Conservation (phyloP, 2,329 filamentous ascomycete genomes). For the Hymenoscyphus fructigenus region DNA sequence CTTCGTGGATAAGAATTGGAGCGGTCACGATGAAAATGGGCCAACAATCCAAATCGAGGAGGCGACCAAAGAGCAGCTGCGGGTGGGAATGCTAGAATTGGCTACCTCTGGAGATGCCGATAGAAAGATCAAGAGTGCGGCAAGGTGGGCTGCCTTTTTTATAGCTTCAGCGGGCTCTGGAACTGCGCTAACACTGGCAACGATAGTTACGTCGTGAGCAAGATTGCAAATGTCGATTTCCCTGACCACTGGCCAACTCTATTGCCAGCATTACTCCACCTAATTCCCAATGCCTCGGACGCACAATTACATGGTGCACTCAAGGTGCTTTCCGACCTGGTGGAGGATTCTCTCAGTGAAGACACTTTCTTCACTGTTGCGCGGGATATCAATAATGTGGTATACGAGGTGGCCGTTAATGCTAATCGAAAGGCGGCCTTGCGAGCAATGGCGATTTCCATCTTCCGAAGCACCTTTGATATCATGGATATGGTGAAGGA, state of each 20-base stretch:
- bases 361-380: constrained; percentile 93
- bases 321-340: constrained; percentile 82
- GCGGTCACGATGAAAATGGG: constrained; percentile 65
- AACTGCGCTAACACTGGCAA: constrained; percentile 6
- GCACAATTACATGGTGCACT: constrained; percentile 84
- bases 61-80: constrained; percentile 69
- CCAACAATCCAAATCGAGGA: constrained; percentile 66
- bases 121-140: constrained; percentile 83
- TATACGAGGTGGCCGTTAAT: constrained; percentile 80
- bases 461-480: constrained; percentile 90
- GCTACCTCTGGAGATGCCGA: constrained; percentile 70
- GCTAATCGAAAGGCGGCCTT: constrained; percentile 71
- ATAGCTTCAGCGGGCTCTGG: background rate
- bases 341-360: constrained; percentile 91
- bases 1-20: constrained; percentile 86
- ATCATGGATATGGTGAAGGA: constrained; percentile 96
- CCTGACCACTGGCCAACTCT: constrained; percentile 93
- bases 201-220: constrained; percentile 72
- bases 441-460: constrained; percentile 81
- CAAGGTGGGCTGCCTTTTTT: constrained; percentile 59
- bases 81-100: constrained; percentile 72
- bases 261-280: constrained; percentile 73
- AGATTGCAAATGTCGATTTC: constrained; percentile 91
- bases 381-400: constrained; percentile 76
- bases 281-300: constrained; percentile 75